Percentiles rank a stretch among this genome's conserved stretches.
Evolutionary conservation across 2,329 filamentous ascomycete species (phyloP).

Genomic region (Aspergillus sojae): DNA sequence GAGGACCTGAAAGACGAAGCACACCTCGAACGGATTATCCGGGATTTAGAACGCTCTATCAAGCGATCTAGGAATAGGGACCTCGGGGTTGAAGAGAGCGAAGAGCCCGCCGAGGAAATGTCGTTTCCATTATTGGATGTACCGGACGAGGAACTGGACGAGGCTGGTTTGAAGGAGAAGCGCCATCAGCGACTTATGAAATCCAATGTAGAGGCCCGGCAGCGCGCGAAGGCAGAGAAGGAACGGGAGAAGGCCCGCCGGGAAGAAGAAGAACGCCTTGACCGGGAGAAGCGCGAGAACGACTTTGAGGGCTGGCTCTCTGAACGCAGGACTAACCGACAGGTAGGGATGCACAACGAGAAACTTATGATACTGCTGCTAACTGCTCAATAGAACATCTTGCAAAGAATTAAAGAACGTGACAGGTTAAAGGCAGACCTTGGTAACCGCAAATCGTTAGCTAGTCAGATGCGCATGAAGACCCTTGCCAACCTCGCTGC

Average conservation of each 20-base stretch:
- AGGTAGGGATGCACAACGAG: slow-evolving; percentile 35
- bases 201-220: slow-evolving; percentile 88
- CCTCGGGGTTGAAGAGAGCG: slow-evolving; percentile 79
- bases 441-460: slow-evolving; percentile 93
- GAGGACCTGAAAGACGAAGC: slow-evolving; percentile 92
- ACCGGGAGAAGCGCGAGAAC: slow-evolving; percentile 80
- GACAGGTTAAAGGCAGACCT: slow-evolving; percentile 92
- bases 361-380: slow-evolving; percentile 7
- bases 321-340: slow-evolving; percentile 74
- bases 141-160: slow-evolving; percentile 89
- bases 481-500: slow-evolving; percentile 93
- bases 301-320: slow-evolving; percentile 85
- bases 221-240: slow-evolving; percentile 94
- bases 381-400: slow-evolving; percentile 58
- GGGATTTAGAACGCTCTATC: slow-evolving; percentile 87
- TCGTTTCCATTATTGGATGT: slow-evolving; percentile 87
- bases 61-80: slow-evolving; percentile 91
- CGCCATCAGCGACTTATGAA: slow-evolving; percentile 90
- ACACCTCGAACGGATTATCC: slow-evolving; percentile 79
- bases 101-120: slow-evolving; percentile 74
- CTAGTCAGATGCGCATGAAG: slow-evolving; percentile 97
- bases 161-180: slow-evolving; percentile 88
- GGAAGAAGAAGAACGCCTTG: slow-evolving; percentile 79
- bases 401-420: slow-evolving; percentile 86
- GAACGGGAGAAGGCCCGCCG: slow-evolving; percentile 84